Evolutionary conservation across 441 rosid genomes (phyloP).

Genomic region (Viola pubescens): DNA sequence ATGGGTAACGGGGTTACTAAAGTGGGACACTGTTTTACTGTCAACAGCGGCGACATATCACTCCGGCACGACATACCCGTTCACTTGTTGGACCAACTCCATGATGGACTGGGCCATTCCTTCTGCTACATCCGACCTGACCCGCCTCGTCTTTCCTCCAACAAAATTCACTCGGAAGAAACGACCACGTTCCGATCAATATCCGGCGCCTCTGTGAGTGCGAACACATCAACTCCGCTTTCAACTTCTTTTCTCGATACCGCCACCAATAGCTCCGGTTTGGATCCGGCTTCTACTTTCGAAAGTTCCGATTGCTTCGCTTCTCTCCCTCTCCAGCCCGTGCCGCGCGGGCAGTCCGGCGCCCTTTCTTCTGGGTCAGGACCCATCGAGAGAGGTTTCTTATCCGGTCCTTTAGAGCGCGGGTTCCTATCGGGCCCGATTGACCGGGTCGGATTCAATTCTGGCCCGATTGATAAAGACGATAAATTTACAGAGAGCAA

Average conservation of each 20-base stretch:
- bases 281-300: slow-evolving; percentile 34
- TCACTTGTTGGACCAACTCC: slow-evolving; percentile 22
- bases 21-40: slow-evolving; percentile 27
- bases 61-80: slow-evolving; percentile 28
- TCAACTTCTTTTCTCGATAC: slow-evolving; percentile 29
- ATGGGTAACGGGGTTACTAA: slow-evolving; percentile 44
- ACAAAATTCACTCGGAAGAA: slow-evolving; percentile 34
- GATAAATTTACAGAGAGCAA: slow-evolving; percentile 9
- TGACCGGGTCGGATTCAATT: slow-evolving; percentile 57
- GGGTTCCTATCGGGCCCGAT: slow-evolving; percentile 67
- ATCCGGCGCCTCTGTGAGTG: slow-evolving; percentile 51
- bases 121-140: slow-evolving; percentile 42
- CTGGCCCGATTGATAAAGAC: slow-evolving; percentile 39
- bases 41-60: slow-evolving; percentile 20
- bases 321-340: slow-evolving; percentile 39
- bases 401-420: slow-evolving; percentile 69
- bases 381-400: slow-evolving; percentile 64
- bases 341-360: slow-evolving; percentile 28
- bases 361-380: slow-evolving; percentile 42
- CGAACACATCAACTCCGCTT: slow-evolving; percentile 38
- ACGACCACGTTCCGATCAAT: slow-evolving; percentile 34
- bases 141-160: slow-evolving; percentile 20
- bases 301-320: slow-evolving; percentile 42
- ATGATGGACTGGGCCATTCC: slow-evolving; percentile 47
- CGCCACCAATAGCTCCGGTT: slow-evolving; percentile 18